Percentiles rank a stretch among this genome's conserved stretches.
These are phyloP conservation scores for Tinospora cordifolia DNA, from an alignment of 164 flowering plant genomes.

Conservation along the genomic window DNA sequence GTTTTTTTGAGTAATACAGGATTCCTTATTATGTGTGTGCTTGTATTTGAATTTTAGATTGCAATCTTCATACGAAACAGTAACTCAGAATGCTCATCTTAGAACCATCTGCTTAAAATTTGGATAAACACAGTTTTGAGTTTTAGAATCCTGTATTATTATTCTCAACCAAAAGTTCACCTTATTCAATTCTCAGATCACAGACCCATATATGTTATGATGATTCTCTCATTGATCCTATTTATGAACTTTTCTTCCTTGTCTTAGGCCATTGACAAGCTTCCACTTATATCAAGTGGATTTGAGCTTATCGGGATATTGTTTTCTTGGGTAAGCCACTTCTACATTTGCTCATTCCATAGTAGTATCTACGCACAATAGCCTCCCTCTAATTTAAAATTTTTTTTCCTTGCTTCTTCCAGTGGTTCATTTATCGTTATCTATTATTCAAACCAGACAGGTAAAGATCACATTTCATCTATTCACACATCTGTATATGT, in stretches of 20 bases:
- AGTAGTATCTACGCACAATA: not conserved
- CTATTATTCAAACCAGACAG: slow-evolving; percentile 84
- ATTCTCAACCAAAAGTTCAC: not conserved
- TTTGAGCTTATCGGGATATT: slow-evolving; percentile 74
- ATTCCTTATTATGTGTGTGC: not conserved
- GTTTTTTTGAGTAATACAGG: no score
- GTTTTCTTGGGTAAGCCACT: slow-evolving; percentile 58
- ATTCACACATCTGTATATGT: not conserved
- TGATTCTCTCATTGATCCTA: not conserved
- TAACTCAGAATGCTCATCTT: not conserved
- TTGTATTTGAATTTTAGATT: not conserved
- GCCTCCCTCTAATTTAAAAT: not conserved
- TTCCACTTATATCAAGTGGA: slow-evolving; percentile 60
- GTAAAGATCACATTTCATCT: slow-evolving; percentile 25
- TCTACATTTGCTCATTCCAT: not conserved
- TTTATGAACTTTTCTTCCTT: not conserved
- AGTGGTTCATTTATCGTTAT: slow-evolving; percentile 89
- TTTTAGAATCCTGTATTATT: not conserved
- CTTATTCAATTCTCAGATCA: not conserved
- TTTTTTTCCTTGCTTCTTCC: slow-evolving; percentile 21
- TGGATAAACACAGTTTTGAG: not conserved
- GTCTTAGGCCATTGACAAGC: slow-evolving; percentile 68
- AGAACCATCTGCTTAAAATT: not conserved
- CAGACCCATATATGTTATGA: not conserved
- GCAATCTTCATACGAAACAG: not conserved